These are phyloP conservation scores for Umbelopsis sp. DNA, from an alignment of 192 early-diverging fungal genomes.

Conservation along the genomic window DNA sequence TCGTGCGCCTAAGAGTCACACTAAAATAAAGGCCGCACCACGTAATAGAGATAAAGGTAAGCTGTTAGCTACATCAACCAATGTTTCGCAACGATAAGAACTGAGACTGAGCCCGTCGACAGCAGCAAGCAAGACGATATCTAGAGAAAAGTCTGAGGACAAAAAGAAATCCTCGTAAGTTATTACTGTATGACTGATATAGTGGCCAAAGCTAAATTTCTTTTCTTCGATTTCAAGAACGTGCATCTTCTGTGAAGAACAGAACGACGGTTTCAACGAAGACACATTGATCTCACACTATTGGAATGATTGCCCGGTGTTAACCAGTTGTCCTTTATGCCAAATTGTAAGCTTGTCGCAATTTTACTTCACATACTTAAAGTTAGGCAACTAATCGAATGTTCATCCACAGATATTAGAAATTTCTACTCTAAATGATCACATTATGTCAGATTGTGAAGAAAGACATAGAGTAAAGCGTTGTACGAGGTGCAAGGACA, in stretches of 20 bases:
- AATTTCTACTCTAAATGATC: slow-evolving; percentile 63
- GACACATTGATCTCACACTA: slow-evolving; percentile 76
- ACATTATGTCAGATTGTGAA: slow-evolving; percentile 71
- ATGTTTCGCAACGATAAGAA: not conserved
- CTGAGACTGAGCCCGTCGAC: not conserved
- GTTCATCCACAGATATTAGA: slow-evolving; percentile 65
- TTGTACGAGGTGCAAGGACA: slow-evolving; percentile 49
- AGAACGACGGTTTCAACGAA: slow-evolving; percentile 63
- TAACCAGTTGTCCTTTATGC: slow-evolving; percentile 71
- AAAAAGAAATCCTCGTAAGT: slow-evolving; percentile 14
- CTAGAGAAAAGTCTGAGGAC: not conserved
- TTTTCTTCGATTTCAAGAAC: not conserved
- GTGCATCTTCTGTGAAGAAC: slow-evolving; percentile 80
- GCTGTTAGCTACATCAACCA: not conserved
- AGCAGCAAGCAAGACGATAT: not conserved
- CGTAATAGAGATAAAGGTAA: not conserved
- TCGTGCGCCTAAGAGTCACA: not conserved
- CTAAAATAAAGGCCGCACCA: not conserved
- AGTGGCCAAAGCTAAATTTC: not conserved
- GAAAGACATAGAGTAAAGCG: slow-evolving; percentile 56
- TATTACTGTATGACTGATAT: not conserved
- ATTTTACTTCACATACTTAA: not conserved
- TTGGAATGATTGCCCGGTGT: slow-evolving; percentile 75
- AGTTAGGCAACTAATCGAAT: not conserved
- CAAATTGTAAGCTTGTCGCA: slow-evolving; percentile 56